Percentiles rank a stretch among this genome's conserved stretches.
phyloP scores from a whole-genome alignment of 1,139 yeast species.

The Geotrichum citri-aurantii region DNA sequence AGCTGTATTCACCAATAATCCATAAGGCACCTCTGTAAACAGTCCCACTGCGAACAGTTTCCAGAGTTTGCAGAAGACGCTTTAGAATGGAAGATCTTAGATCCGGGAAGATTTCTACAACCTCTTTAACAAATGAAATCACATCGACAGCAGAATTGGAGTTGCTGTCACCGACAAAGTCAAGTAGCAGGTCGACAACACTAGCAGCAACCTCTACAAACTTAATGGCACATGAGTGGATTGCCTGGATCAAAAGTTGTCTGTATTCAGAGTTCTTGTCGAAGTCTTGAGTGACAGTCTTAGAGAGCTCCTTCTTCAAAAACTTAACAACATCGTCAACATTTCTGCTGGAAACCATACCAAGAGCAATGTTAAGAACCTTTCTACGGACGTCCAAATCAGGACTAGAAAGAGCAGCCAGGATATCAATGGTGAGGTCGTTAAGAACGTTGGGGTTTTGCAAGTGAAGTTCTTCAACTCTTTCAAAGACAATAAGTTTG shows the following conservation, averaged over 20 bases:
- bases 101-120: slow-evolving; percentile 85
- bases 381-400: slow-evolving; percentile 87
- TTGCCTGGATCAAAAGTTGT: slow-evolving; percentile 79
- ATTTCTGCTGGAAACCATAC: slow-evolving; percentile 77
- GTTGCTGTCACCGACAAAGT: slow-evolving; percentile 77
- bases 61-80: slow-evolving; percentile 59
- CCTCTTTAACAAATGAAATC: slow-evolving; percentile 83
- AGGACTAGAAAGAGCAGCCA: slow-evolving; percentile 78
- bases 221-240: slow-evolving; percentile 81
- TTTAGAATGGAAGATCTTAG: slow-evolving; percentile 61
- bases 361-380: slow-evolving; percentile 76
- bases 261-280: slow-evolving; percentile 84
- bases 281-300: slow-evolving; percentile 55
- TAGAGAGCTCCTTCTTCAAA: slow-evolving; percentile 83
- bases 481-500: slow-evolving; percentile 83
- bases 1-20: slow-evolving; percentile 90
- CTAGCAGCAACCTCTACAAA: slow-evolving; percentile 88
- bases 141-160: slow-evolving; percentile 87
- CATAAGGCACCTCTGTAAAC: slow-evolving; percentile 92
- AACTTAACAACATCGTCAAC: slow-evolving; percentile 91
- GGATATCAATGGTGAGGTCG: slow-evolving; percentile 77
- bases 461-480: slow-evolving; percentile 69
- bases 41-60: slow-evolving; percentile 73
- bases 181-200: slow-evolving; percentile 83
- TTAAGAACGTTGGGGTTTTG: slow-evolving; percentile 80